Evolutionary conservation across 306 rosid species (phyloP).

Genomic region (Cajanus cajan): DNA sequence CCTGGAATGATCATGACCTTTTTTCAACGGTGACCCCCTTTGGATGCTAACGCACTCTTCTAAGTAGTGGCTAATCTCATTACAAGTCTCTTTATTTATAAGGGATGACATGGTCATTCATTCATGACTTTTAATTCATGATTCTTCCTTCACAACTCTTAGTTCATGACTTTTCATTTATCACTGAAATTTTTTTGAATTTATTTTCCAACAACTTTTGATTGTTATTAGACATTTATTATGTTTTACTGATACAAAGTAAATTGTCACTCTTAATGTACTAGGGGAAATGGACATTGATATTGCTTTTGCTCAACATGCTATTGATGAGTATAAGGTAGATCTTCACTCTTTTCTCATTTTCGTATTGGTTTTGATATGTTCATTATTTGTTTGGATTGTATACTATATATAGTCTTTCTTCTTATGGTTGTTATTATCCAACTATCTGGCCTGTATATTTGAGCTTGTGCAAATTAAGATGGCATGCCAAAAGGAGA

Average conservation of each 20-base stretch:
- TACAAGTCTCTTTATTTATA: too few species aligned
- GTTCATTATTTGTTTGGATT: constrained; percentile 10
- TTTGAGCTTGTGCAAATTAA: constrained; percentile 6
- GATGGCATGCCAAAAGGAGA: background rate
- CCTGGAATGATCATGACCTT: too few species aligned
- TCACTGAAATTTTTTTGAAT: too few species aligned
- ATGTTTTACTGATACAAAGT: constrained; percentile 1
- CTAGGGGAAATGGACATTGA: constrained; percentile 96
- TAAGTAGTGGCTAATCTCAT: too few species aligned
- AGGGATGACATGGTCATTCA: too few species aligned
- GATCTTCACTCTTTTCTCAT: background rate
- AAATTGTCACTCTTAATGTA: constrained; percentile 33
- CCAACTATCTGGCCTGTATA: constrained; percentile 6
- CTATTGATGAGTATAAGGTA: constrained; percentile 96
- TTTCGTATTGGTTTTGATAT: background rate
- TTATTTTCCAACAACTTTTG: too few species aligned
- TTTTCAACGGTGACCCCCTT: too few species aligned
- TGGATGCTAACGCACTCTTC: too few species aligned
- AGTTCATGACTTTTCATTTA: too few species aligned
- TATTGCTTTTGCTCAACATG: constrained; percentile 91
- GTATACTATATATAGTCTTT: background rate
- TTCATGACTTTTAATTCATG: too few species aligned
- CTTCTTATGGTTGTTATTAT: background rate
- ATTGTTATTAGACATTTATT: background rate
- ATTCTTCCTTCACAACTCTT: too few species aligned